Evolutionary conservation across 768 basidiomycete genomes (phyloP).

Genomic region (Boletus rubropictus): DNA sequence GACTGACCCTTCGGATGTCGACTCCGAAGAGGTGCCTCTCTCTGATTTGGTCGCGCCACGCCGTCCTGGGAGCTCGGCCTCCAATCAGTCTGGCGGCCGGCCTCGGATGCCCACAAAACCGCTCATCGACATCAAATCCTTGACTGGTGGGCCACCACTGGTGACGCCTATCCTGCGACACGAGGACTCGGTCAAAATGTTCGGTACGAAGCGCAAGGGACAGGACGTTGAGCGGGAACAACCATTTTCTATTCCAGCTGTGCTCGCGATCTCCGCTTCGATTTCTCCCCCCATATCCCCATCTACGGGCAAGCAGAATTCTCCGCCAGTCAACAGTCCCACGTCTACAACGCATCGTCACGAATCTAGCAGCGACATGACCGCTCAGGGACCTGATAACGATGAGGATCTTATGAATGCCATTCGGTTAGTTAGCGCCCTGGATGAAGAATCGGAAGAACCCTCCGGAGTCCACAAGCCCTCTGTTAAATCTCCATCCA

Average conservation of each 20-base stretch:
- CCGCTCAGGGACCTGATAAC: slow-evolving; percentile 9
- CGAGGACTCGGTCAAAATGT: slow-evolving; percentile 25
- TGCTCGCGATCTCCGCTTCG: slow-evolving; percentile 19
- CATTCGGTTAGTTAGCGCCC: slow-evolving; percentile 27
- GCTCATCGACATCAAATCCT: slow-evolving; percentile 35
- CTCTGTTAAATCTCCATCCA: slow-evolving; percentile 2
- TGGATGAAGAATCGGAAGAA: slow-evolving; percentile 22
- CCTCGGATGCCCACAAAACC: slow-evolving; percentile 38
- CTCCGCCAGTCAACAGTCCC: neutral
- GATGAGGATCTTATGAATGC: slow-evolving; percentile 30
- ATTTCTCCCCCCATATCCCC: slow-evolving; percentile 18
- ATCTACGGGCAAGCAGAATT: slow-evolving; percentile 8
- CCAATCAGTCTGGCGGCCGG: slow-evolving; percentile 25
- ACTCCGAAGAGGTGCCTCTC: slow-evolving; percentile 59
- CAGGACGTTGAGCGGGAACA: slow-evolving; percentile 21
- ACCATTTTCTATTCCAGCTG: slow-evolving; percentile 27
- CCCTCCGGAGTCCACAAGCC: slow-evolving; percentile 2
- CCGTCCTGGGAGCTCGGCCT: slow-evolving; percentile 59
- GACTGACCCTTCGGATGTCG: slow-evolving; percentile 34
- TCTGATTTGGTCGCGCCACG: slow-evolving; percentile 55
- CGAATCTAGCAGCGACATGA: slow-evolving; percentile 15
- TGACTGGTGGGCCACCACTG: slow-evolving; percentile 34
- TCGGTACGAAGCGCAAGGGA: slow-evolving; percentile 16
- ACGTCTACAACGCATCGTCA: slow-evolving; percentile 9
- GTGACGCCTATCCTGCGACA: slow-evolving; percentile 28